phyloP scores from a whole-genome alignment of 2,329 filamentous ascomycete species.

The Aspergillus alliaceus region DNA sequence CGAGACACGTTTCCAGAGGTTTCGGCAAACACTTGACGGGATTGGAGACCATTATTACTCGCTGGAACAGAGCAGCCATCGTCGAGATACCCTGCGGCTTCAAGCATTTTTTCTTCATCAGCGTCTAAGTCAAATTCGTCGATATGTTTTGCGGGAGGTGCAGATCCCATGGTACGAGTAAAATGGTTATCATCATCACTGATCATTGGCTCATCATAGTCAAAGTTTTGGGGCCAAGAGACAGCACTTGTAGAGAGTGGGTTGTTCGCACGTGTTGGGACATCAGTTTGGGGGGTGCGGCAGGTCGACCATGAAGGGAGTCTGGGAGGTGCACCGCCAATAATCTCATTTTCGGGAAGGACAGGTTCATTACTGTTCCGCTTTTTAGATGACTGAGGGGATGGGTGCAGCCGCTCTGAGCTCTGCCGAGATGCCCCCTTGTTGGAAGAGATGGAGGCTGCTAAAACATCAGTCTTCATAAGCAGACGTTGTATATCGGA shows the following conservation, averaged over 20 bases:
- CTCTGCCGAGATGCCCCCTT: background rate
- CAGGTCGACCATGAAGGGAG: constrained; percentile 3
- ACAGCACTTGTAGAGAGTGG: constrained; percentile 4
- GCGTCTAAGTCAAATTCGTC: constrained; percentile 46
- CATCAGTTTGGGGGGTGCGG: constrained; percentile 1
- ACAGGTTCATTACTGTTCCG: background rate
- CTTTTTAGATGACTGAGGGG: background rate
- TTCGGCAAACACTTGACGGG: constrained; percentile 42
- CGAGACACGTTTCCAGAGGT: constrained; percentile 40
- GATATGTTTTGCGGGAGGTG: constrained; percentile 22
- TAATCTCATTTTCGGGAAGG: background rate
- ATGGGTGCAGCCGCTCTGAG: background rate
- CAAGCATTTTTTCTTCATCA: constrained; percentile 48
- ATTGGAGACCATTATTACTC: constrained; percentile 14
- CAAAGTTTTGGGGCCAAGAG: constrained; percentile 6
- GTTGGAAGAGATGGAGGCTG: constrained; percentile 5
- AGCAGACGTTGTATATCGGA: constrained; percentile 35
- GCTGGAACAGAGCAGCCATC: constrained; percentile 20
- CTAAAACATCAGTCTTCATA: constrained; percentile 28
- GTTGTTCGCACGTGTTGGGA: background rate
- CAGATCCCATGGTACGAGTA: constrained; percentile 45
- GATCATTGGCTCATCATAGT: constrained; percentile 23
- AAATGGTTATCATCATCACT: constrained; percentile 30
- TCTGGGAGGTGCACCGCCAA: background rate
- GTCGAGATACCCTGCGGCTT: constrained; percentile 41